A percentile compares a stretch with the other conserved stretches of the same genome.
Evolutionary conservation across 768 basidiomycete species (phyloP).

Genomic region (Tephrocybe sp.): DNA sequence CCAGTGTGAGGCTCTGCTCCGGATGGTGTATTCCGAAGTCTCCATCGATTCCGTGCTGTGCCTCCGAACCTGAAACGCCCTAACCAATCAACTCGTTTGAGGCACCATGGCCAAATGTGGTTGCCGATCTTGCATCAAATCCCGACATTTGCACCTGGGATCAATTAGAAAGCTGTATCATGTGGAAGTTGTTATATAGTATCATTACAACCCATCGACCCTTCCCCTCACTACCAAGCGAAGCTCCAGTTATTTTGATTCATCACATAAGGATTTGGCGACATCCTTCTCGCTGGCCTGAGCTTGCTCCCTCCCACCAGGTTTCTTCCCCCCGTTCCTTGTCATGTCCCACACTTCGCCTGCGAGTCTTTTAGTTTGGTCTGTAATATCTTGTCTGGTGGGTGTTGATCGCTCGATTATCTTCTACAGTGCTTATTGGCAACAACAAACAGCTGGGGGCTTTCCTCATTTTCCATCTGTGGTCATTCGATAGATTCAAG

Average conservation of each 20-base stretch:
- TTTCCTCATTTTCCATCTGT: constrained; percentile 73
- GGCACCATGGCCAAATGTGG: neutral
- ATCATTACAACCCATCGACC: neutral
- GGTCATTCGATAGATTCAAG: constrained; percentile 78
- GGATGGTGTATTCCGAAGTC: neutral
- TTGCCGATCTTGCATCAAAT: constrained; percentile 16
- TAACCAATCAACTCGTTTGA: neutral
- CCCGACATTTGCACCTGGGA: no score
- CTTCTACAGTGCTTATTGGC: neutral
- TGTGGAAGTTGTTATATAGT: constrained; percentile 14
- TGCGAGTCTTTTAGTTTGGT: constrained; percentile 62
- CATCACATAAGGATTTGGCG: neutral
- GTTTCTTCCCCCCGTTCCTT: constrained; percentile 7
- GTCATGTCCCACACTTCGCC: constrained; percentile 67
- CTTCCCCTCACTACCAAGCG: constrained; percentile 3
- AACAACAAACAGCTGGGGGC: constrained; percentile 44
- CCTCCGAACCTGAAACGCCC: neutral
- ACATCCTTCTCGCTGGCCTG: constrained; percentile 23
- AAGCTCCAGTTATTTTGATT: constrained; percentile 4
- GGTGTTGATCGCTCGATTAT: constrained; percentile 17
- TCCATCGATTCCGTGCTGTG: neutral
- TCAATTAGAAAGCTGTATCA: no score
- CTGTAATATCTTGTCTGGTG: constrained; percentile 53
- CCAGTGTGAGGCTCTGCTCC: neutral
- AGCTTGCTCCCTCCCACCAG: constrained; percentile 18